Conservation (phyloP, 768 basidiomycete genomes). For the Mycena galopus region DNA sequence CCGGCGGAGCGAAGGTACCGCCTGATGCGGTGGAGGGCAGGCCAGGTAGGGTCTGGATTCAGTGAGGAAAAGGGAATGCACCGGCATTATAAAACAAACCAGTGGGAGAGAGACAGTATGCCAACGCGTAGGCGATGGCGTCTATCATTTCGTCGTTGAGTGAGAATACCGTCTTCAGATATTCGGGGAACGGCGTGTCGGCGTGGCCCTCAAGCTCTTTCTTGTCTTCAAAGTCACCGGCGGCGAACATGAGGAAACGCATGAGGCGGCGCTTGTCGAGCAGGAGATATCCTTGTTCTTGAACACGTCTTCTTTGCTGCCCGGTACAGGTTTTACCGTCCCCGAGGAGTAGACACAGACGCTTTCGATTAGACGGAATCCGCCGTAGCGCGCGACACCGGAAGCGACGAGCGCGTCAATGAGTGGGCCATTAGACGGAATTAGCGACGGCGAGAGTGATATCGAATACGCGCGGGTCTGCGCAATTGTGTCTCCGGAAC, state of each 20-base stretch:
- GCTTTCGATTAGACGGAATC: conserved; percentile 85
- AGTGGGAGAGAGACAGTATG: conserved; percentile 69
- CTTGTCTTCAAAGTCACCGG: conserved; percentile 77
- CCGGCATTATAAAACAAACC: conserved; percentile 58
- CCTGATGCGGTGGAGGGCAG: conserved; percentile 77
- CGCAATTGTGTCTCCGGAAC: conserved; percentile 57
- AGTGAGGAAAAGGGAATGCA: not conserved
- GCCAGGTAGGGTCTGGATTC: conserved; percentile 71
- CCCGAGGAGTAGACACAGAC: conserved; percentile 68
- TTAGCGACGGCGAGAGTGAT: conserved; percentile 85
- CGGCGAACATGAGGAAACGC: conserved; percentile 90
- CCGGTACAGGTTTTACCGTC: conserved; percentile 77
- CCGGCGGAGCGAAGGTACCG: conserved; percentile 84
- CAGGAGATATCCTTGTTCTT: conserved; percentile 82
- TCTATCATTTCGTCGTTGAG: conserved; percentile 68
- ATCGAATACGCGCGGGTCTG: conserved; percentile 85
- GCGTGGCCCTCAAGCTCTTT: conserved; percentile 70
- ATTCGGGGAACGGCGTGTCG: conserved; percentile 68
- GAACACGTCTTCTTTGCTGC: conserved; percentile 94
- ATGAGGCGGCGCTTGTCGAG: conserved; percentile 92
- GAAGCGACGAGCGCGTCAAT: conserved; percentile 85
- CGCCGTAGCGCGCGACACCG: conserved; percentile 92
- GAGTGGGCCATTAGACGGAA: conserved; percentile 83
- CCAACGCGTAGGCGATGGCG: conserved; percentile 83
- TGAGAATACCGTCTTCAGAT: conserved; percentile 74